These are phyloP conservation scores for Gaeumannomyces tritici DNA, from an alignment of 2,329 filamentous ascomycete genomes.

Conservation along the genomic window DNA sequence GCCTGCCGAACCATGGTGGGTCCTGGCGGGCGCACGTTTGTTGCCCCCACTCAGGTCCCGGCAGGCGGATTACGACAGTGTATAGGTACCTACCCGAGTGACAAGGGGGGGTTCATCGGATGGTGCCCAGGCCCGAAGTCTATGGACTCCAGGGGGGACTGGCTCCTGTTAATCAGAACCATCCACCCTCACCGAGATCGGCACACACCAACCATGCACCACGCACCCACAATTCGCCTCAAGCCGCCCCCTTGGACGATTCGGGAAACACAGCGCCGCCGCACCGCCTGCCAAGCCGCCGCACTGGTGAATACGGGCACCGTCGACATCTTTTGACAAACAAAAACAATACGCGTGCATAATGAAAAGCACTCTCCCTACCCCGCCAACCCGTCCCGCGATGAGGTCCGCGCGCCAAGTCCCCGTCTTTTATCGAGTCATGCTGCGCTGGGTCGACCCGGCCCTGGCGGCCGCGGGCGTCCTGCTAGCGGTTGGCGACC, in stretches of 20 bases:
- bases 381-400: neutral
- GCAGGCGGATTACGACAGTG: neutral
- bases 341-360: neutral
- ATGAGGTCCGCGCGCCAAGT: neutral
- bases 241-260: too few relatives aligned
- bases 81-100: too few relatives aligned
- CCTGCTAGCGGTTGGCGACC: conserved; percentile 11
- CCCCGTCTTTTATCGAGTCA: conserved; percentile 5
- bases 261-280: too few relatives aligned
- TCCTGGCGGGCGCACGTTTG: neutral
- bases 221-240: too few relatives aligned
- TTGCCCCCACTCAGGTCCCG: neutral
- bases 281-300: too few relatives aligned
- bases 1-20: too few relatives aligned
- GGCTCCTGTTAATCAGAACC: too few relatives aligned
- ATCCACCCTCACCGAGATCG: too few relatives aligned
- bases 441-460: conserved; percentile 10
- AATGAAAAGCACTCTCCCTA: too few relatives aligned
- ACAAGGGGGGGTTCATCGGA: neutral
- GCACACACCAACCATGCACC: too few relatives aligned
- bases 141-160: too few relatives aligned
- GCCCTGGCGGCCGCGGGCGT: conserved; percentile 7
- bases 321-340: neutral
- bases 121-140: too few relatives aligned
- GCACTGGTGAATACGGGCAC: neutral